Conservation (phyloP, 2,329 filamentous ascomycete species). For the Arthrobotrys musiformis region DNA sequence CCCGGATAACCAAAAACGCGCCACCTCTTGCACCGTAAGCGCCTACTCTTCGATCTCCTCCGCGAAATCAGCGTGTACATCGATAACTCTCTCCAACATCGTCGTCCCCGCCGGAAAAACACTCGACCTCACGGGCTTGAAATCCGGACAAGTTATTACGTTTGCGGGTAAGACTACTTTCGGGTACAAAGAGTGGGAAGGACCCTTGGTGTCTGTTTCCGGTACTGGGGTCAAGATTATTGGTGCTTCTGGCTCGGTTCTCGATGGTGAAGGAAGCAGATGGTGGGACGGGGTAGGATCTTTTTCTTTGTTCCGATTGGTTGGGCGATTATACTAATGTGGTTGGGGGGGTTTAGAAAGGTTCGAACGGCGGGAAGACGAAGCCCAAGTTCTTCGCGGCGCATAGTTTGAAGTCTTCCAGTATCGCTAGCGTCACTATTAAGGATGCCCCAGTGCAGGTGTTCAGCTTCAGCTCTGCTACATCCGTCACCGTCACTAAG, state of each 20-base stretch:
- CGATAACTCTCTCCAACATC: conserved; percentile 68
- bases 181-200: conserved; percentile 73
- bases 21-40: conserved; percentile 69
- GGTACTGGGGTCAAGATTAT: conserved; percentile 69
- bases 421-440: conserved; percentile 63
- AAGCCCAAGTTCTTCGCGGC: conserved; percentile 68
- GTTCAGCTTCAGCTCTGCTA: conserved; percentile 63
- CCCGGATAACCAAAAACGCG: conserved; percentile 22
- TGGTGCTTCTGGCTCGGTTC: conserved; percentile 67
- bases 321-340: neutral
- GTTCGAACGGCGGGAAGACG: conserved; percentile 62
- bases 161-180: conserved; percentile 76
- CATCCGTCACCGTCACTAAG: conserved; percentile 61
- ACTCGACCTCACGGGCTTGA: conserved; percentile 69
- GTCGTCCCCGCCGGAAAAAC: conserved; percentile 70
- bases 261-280: conserved; percentile 69
- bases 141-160: conserved; percentile 63
- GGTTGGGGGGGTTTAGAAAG: conserved; percentile 53
- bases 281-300: conserved; percentile 70
- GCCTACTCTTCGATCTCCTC: conserved; percentile 66
- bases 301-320: neutral
- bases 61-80: conserved; percentile 68
- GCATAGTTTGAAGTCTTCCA: conserved; percentile 62
- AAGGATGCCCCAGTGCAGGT: conserved; percentile 65
- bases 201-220: conserved; percentile 72